Base-by-base conservation (phyloP, 768 basidiomycete species). In the Mycena rebaudengoi region DNA sequence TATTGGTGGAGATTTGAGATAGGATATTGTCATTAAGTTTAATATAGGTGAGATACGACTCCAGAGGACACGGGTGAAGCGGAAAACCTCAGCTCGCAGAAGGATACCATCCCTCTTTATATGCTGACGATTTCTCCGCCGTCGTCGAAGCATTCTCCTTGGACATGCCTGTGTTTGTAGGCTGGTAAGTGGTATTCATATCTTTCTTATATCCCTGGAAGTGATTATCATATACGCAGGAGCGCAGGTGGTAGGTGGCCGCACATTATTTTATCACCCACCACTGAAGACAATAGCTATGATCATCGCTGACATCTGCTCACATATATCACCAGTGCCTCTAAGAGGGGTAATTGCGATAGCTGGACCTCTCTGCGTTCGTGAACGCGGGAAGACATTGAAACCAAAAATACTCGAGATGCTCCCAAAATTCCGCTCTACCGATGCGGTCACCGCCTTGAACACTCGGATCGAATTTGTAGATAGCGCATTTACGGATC, bases 61-160 rank as follows among this genome's bases (percentile, higher is more conserved):
- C 63, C 18, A 55, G 67, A 5, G 67, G 67, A 5, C 53, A 68
- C 44, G 67, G 67, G 11, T 60, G 64, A 23, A 68, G 67, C 51
- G 64, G 61, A 5, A 65, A 65, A 29, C 67, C 67, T 0, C n/a
- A 13, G 7, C 16, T 14, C 4, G 28, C 67, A 16, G 60, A 28
- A 44, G 54, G 53, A 7, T 68, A 68, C 33, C 39, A 35, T 18
- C 60, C 67, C 13, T 26, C 57, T 4, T 33, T 65, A 23, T 65
- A 69, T 55, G 68, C 64, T 7, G 68, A 49, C 44, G 68, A 69
- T 50, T 66, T 69, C 48, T 8, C 60, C 10, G 68, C 68, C 4
- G 68, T 66, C 1, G 39, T 23, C 28, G 20, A 37, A 14, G 60
- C 26, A 33, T 68, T 68, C 40, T 39, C 28, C 8, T 20, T 68